Base-by-base conservation (phyloP, 2,329 filamentous ascomycete species). In the Dichotomopilus funicola region DNA sequence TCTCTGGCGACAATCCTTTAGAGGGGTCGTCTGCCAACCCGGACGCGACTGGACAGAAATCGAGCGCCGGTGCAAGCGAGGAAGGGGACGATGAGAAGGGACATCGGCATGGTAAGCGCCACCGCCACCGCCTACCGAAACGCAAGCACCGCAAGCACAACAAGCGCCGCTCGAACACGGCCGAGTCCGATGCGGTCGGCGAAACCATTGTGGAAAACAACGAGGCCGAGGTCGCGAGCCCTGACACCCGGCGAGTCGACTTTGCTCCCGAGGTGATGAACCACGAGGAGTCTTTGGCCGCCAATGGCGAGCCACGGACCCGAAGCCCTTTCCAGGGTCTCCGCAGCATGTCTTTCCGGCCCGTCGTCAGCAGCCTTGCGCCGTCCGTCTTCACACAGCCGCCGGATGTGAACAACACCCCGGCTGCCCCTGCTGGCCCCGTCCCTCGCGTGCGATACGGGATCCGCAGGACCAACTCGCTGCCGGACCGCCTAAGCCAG, bases 381-480 rank as follows among this genome's bases (percentile, higher is more conserved):
- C 87, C 87, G 49, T 83, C 83, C 9, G 86, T 91, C 55, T 91
- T 91, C 62, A 75, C 74, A 0, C 76, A 79, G 56, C 71, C 74
- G 5, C 66, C 70, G 1, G 70, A 72, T 13, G 56, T 62, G 19
- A 27, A 27, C 4, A 60, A 55, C 1, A 33, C 62, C 2, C 62
- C 68, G 10, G 56, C 67, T 6, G 65, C 66, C 4, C 64, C 73
- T 3, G 59, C 70, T 7, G 75, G 79, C 2, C 73, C 76, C 9
- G 74, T 82, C 44, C 80, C 82, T 5, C 76, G 78, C 35, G 78
- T 85, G 56, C 76, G 79, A 43, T 81, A 81, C 61, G 81, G 81
- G n/a, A 82, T 89, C 52, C 84, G 86, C 54, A 80, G 88, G 53
- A 88, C 87, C 19, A 89, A 82, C 66, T 91, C 88, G 0, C 77